phyloP scores from a whole-genome alignment of 2,329 filamentous ascomycete genomes.

The Zasmidium angulare region DNA sequence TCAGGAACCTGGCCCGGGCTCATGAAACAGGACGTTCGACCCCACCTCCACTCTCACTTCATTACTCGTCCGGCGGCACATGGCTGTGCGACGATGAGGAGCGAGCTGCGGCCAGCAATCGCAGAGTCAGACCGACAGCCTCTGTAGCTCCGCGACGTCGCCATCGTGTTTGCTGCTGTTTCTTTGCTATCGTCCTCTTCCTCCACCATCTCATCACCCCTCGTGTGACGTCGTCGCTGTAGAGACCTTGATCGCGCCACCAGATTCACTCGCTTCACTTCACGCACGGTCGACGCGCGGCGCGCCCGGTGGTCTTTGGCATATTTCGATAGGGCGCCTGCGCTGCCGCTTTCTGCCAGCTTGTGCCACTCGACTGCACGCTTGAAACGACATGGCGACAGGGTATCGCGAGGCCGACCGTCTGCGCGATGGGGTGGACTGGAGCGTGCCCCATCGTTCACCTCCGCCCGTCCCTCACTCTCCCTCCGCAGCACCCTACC shows the following conservation, averaged over 20 bases:
- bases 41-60: neutral
- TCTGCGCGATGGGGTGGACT: slow-evolving; percentile 23
- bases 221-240: neutral
- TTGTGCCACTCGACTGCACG: neutral
- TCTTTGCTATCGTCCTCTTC: neutral
- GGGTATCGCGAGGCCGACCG: slow-evolving; percentile 16
- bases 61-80: neutral
- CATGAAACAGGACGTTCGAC: neutral
- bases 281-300: neutral
- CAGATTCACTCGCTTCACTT: neutral
- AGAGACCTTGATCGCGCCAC: neutral
- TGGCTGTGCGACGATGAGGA: too few species aligned
- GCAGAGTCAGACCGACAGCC: neutral
- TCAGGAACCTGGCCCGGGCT: neutral
- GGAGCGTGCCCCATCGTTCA: slow-evolving; percentile 22
- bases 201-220: neutral
- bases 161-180: neutral
- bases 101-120: neutral
- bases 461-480: slow-evolving; percentile 16
- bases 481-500: neutral
- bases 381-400: slow-evolving; percentile 16
- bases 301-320: neutral
- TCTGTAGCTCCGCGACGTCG: neutral
- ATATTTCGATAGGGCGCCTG: neutral
- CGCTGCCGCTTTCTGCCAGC: neutral